These are phyloP conservation scores for Exophiala oligosperma DNA, from an alignment of 2,329 filamentous ascomycete genomes.

Conservation along the genomic window DNA sequence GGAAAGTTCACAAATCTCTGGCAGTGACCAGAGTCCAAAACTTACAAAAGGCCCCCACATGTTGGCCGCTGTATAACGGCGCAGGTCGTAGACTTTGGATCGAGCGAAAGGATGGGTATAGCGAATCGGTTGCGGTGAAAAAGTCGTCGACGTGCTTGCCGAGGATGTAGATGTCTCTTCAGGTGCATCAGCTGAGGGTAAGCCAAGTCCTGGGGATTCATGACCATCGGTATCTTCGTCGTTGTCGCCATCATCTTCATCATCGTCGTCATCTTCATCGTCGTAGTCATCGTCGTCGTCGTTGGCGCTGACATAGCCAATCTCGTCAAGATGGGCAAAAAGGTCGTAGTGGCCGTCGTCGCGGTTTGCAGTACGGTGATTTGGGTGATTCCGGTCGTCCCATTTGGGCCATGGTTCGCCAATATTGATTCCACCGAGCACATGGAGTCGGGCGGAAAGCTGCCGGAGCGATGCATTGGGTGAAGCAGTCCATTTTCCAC, in stretches of 20 bases:
- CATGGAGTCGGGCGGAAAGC: slow-evolving; percentile 69
- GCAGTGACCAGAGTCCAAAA: neutral
- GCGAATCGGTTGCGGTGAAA: slow-evolving; percentile 9
- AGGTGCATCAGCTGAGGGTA: too few species aligned
- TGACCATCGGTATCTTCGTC: neutral
- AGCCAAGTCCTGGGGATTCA: too few species aligned
- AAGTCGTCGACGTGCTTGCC: neutral
- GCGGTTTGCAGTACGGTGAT: too few species aligned
- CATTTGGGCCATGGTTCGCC: slow-evolving; percentile 30
- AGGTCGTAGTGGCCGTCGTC: too few species aligned
- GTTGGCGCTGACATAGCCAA: neutral
- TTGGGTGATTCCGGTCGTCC: neutral
- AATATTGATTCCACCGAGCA: slow-evolving; percentile 65
- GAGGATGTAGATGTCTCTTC: neutral
- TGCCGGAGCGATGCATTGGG: slow-evolving; percentile 54
- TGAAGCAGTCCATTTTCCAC: slow-evolving; percentile 39
- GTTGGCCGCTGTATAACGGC: slow-evolving; percentile 62
- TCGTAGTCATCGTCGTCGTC: slow-evolving; percentile 1
- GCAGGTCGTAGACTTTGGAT: slow-evolving; percentile 71
- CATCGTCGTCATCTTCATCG: neutral
- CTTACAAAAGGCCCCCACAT: slow-evolving; percentile 68
- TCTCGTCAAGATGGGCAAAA: neutral
- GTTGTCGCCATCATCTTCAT: neutral
- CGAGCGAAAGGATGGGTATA: slow-evolving; percentile 61
- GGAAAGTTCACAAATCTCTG: neutral